Evolutionary conservation across 768 basidiomycete species (phyloP), one percentile per base, ranked within the genome.

Genomic region (Trametes villosa): DNA sequence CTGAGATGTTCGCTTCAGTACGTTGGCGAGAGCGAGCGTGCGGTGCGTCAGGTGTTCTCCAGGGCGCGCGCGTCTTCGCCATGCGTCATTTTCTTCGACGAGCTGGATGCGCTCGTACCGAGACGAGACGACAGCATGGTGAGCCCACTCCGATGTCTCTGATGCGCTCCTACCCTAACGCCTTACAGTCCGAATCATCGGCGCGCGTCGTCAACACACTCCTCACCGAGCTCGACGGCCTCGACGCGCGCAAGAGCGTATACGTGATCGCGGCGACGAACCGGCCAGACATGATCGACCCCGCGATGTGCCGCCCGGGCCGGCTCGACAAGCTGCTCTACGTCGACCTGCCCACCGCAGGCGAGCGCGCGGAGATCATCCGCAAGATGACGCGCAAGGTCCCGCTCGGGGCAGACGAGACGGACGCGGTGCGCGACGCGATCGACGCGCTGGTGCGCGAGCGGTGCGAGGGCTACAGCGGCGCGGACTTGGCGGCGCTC

Each of bases 221-320:
- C 7, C 82, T 97, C 6, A 96, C 95, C 8, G 95, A 97, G 71
- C 86, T 98, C 22, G 95, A 97, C 65, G 95, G 95, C 0, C 87
- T 98, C 26, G 92, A 95, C 61, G 79, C 86, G 2, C 86, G 94
- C 33, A 93, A 91, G 74, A 83, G 84, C 40, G 93, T 97, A 59
- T 96, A 94, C 68, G 94, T 98, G 42, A 93, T 97, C 59, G 95
- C 91, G 0, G 96, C 96, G 9, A 97, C 94, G 30, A 98, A 96
- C 74, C 81, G 95, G 13, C 95, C 95, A 1, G 94, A 98, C 76
- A 96, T 96, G 88, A 95, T 97, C 60, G 95, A 98, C 70, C 96
- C 95, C 0, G 95, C 96, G 8, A 96, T 96, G 94, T 92, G 94
- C 53, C 90, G 95, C n/a, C 96, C 96, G 0, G 95, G 96, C 0